These are phyloP conservation scores for Discostella stelligera DNA, from an alignment of 352 stramenopile species.

Conservation along the genomic window DNA sequence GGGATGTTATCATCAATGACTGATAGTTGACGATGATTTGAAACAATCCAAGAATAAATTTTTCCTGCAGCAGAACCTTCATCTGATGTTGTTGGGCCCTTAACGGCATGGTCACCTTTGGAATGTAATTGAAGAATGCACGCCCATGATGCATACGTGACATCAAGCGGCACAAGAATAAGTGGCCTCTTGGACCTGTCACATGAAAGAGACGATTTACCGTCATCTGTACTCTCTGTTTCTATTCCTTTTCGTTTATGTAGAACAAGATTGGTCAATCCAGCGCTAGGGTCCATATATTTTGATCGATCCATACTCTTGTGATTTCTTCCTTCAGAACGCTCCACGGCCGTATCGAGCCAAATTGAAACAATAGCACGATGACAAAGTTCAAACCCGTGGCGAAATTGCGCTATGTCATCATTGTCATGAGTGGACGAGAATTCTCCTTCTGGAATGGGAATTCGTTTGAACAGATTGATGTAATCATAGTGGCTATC, in stretches of 20 bases:
- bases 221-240: no score
- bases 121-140: constrained; percentile 38
- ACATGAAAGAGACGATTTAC: no score
- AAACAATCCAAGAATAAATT: constrained; percentile 50
- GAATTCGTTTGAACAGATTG: constrained; percentile 31
- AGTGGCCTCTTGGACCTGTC: constrained; percentile 9
- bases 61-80: constrained; percentile 15
- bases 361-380: constrained; percentile 42
- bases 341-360: not conserved
- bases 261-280: constrained; percentile 38
- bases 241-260: not conserved
- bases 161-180: constrained; percentile 36
- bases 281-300: constrained; percentile 3
- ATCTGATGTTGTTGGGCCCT: not conserved
- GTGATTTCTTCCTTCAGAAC: not conserved
- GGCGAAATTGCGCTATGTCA: constrained; percentile 28
- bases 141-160: constrained; percentile 43
- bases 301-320: not conserved
- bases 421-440: constrained; percentile 33
- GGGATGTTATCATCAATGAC: constrained; percentile 22
- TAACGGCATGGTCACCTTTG: not conserved
- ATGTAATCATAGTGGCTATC: constrained; percentile 2
- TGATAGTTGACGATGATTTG: constrained; percentile 34
- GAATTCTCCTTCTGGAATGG: constrained; percentile 47
- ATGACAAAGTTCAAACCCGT: constrained; percentile 50